Evolutionary conservation across 805 yeast genomes (phyloP).

Genomic region (Candida palmyrensis): DNA sequence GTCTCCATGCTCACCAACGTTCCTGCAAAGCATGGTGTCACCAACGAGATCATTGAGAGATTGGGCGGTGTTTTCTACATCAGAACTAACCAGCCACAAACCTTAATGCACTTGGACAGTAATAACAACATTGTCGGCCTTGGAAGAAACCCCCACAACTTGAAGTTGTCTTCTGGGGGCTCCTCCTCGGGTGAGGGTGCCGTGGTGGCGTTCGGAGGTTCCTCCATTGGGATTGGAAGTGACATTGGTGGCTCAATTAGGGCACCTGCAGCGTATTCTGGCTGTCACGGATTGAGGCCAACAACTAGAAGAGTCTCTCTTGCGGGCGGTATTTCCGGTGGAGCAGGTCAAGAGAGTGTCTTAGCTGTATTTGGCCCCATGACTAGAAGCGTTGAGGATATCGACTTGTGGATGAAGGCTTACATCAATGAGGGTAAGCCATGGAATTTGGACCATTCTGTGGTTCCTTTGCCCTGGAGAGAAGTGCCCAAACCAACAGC

Average conservation of each 20-base stretch:
- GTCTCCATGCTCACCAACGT: slow-evolving; percentile 30
- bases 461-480: slow-evolving; percentile 51
- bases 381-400: slow-evolving; percentile 58
- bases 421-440: slow-evolving; percentile 62
- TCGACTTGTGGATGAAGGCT: slow-evolving; percentile 61
- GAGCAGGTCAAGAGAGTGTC: slow-evolving; percentile 62
- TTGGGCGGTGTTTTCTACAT: slow-evolving; percentile 41
- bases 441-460: slow-evolving; percentile 48
- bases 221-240: slow-evolving; percentile 35
- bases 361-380: slow-evolving; percentile 67
- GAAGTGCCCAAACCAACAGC: slow-evolving; percentile 37
- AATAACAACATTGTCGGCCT: slow-evolving; percentile 35
- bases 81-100: slow-evolving; percentile 42
- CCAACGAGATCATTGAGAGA: slow-evolving; percentile 28
- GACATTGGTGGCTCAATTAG: slow-evolving; percentile 43
- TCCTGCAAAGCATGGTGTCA: slow-evolving; percentile 23
- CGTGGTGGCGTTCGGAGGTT: slow-evolving; percentile 36
- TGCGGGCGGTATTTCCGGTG: slow-evolving; percentile 46
- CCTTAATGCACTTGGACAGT: slow-evolving; percentile 41
- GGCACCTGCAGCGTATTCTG: slow-evolving; percentile 39
- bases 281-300: slow-evolving; percentile 40
- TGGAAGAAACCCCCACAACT: slow-evolving; percentile 34
- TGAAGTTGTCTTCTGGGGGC: slow-evolving; percentile 37
- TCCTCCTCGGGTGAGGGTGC: slow-evolving; percentile 44
- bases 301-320: slow-evolving; percentile 30